A percentile compares a stretch with the other conserved stretches of the same genome.
These are phyloP conservation scores for Chlorella sp. DNA, from an alignment of 139 green algal genomes.

Conservation along the genomic window DNA sequence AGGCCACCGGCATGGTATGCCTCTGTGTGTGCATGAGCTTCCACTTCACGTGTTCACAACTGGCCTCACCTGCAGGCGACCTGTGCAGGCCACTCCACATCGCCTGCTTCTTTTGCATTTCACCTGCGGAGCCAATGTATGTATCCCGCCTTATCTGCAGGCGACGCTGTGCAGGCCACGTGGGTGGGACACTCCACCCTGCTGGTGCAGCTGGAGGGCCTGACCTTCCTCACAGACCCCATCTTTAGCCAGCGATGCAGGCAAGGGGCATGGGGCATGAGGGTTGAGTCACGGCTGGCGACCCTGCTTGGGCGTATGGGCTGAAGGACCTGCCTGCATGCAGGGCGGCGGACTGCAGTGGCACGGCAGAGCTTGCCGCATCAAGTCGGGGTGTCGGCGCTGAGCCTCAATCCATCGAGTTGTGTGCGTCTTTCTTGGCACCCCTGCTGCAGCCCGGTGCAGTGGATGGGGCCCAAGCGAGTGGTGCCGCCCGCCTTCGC, in stretches of 20 bases:
- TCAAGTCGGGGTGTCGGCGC: too few species aligned
- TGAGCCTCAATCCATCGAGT: too few species aligned
- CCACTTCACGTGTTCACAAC: background rate
- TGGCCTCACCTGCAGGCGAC: too few species aligned
- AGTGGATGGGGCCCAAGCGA: constrained; percentile 55
- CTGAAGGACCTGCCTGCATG: constrained; percentile 41
- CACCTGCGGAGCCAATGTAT: too few species aligned
- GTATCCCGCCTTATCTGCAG: constrained; percentile 16
- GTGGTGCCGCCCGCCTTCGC: constrained; percentile 47
- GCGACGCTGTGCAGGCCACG: constrained; percentile 50
- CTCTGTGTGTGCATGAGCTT: background rate
- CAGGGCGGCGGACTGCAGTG: too few species aligned
- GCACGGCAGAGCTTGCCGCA: too few species aligned
- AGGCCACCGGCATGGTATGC: constrained; percentile 70
- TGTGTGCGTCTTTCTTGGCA: too few species aligned
- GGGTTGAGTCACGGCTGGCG: constrained; percentile 22
- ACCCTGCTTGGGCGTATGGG: constrained; percentile 50
- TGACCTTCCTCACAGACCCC: constrained; percentile 81
- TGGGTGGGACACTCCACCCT: constrained; percentile 78
- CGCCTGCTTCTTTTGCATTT: too few species aligned
- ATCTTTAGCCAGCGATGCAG: constrained; percentile 55
- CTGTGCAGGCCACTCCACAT: too few species aligned
- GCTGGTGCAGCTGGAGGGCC: constrained; percentile 71
- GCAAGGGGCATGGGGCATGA: constrained; percentile 33
- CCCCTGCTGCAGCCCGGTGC: constrained; percentile 36